phyloP scores from a whole-genome alignment of 805 yeast species.

The Hanseniaspora mollemarum region DNA sequence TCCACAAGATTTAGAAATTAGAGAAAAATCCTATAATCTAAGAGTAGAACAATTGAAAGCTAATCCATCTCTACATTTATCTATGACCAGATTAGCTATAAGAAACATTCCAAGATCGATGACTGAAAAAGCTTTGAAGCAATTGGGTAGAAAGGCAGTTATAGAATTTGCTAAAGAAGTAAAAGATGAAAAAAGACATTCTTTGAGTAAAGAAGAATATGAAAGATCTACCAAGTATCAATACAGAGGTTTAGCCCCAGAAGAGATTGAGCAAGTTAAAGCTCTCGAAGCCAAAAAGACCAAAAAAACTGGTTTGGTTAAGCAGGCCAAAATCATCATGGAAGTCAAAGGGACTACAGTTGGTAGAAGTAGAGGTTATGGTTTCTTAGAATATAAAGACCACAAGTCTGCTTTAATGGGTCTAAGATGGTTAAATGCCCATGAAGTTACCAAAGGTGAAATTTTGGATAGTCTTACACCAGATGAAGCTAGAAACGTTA shows the following conservation, averaged over 20 bases:
- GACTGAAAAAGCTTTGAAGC: slow-evolving; percentile 79
- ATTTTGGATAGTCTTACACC: slow-evolving; percentile 57
- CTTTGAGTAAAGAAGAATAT: slow-evolving; percentile 79
- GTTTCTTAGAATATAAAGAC: slow-evolving; percentile 85
- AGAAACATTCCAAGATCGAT: slow-evolving; percentile 88
- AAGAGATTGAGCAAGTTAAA: slow-evolving; percentile 31
- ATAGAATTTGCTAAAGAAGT: slow-evolving; percentile 91
- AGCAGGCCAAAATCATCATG: slow-evolving; percentile 83
- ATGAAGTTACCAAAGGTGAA: slow-evolving; percentile 63
- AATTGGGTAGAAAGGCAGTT: slow-evolving; percentile 85
- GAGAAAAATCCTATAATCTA: slow-evolving; percentile 76
- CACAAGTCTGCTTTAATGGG: slow-evolving; percentile 93
- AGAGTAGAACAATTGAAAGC: slow-evolving; percentile 83
- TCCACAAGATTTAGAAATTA: slow-evolving; percentile 64
- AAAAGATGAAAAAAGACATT: slow-evolving; percentile 59
- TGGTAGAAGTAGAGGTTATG: slow-evolving; percentile 94
- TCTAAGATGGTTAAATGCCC: slow-evolving; percentile 92
- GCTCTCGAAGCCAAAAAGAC: slow-evolving; percentile 42
- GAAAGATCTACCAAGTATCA: slow-evolving; percentile 66
- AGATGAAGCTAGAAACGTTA: slow-evolving; percentile 49
- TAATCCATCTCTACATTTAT: slow-evolving; percentile 81
- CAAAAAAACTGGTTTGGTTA: slow-evolving; percentile 80
- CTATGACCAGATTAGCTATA: slow-evolving; percentile 89
- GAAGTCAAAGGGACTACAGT: slow-evolving; percentile 77
- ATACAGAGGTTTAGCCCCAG: slow-evolving; percentile 31